Conservation (phyloP, 495 filamentous ascomycete genomes). For the Aspergillus bertholletiae region DNA sequence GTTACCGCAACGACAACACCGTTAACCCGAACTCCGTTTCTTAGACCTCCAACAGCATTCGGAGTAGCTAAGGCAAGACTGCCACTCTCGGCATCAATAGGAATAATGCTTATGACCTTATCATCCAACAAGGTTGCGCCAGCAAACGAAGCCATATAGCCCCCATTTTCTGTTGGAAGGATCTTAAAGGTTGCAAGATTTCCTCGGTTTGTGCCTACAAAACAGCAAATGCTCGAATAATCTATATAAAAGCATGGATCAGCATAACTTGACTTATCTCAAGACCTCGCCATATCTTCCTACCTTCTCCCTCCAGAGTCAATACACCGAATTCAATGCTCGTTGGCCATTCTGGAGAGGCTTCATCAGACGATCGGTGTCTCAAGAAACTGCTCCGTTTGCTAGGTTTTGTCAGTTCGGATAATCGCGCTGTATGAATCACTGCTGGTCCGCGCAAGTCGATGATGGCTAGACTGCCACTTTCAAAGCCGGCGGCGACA, state of each 20-base stretch:
- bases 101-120: constrained; percentile 68
- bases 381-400: constrained; percentile 68
- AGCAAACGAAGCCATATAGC: constrained; percentile 69
- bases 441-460: constrained; percentile 85
- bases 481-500: constrained; percentile 78
- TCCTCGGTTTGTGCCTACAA: constrained; percentile 83
- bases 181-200: constrained; percentile 86
- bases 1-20: constrained; percentile 71
- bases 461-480: constrained; percentile 72
- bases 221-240: constrained; percentile 90
- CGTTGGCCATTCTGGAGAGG: constrained; percentile 66
- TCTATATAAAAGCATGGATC: constrained; percentile 36
- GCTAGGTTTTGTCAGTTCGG: constrained; percentile 62
- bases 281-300: not conserved
- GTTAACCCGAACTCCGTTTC: constrained; percentile 65
- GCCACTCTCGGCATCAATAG: constrained; percentile 75
- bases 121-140: constrained; percentile 67
- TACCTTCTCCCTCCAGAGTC: constrained; percentile 83
- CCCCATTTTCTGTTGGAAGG: constrained; percentile 63
- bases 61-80: constrained; percentile 72
- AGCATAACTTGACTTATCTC: constrained; percentile 7
- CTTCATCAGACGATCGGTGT: constrained; percentile 40
- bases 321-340: constrained; percentile 87
- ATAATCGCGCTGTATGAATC: constrained; percentile 69
- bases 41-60: constrained; percentile 62